Evolutionary conservation across 2,329 filamentous ascomycete species (phyloP).

Genomic region (Arthroderma uncinatum): DNA sequence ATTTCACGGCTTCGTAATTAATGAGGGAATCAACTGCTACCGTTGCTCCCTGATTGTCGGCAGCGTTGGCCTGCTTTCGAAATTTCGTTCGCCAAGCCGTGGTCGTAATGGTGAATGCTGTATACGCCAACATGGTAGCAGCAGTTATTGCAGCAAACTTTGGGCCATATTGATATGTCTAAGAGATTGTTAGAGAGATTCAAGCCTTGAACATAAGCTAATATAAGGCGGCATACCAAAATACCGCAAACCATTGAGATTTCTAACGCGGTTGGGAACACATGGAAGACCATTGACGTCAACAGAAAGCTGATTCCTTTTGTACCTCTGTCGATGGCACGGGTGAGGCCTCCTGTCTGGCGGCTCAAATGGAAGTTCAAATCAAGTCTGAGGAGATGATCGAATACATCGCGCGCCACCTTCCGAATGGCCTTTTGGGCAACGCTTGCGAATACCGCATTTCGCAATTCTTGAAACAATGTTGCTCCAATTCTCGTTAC

Average conservation of each 20-base stretch:
- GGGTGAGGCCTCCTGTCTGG: slow-evolving; percentile 86
- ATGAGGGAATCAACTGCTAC: slow-evolving; percentile 94
- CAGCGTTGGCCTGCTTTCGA: slow-evolving; percentile 84
- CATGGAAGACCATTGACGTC: slow-evolving; percentile 97
- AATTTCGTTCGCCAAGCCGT: slow-evolving; percentile 98
- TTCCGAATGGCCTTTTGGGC: slow-evolving; percentile 90
- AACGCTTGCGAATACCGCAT: slow-evolving; percentile 92
- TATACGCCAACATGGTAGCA: slow-evolving; percentile 83
- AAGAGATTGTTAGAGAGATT: neutral
- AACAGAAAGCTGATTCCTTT: slow-evolving; percentile 97
- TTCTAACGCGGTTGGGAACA: slow-evolving; percentile 84
- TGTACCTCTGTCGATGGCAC: slow-evolving; percentile 90
- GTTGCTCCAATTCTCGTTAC: slow-evolving; percentile 78
- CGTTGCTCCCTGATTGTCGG: slow-evolving; percentile 89
- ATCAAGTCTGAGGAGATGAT: slow-evolving; percentile 77
- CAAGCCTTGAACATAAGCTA: neutral
- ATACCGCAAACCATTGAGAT: slow-evolving; percentile 95
- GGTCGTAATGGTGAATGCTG: slow-evolving; percentile 92
- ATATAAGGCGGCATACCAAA: slow-evolving; percentile 39
- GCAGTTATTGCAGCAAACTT: slow-evolving; percentile 87
- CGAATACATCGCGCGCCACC: slow-evolving; percentile 85
- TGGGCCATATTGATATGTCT: slow-evolving; percentile 86
- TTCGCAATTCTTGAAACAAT: slow-evolving; percentile 83
- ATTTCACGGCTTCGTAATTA: slow-evolving; percentile 98
- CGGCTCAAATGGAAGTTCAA: slow-evolving; percentile 87